Evolutionary conservation across 495 filamentous ascomycete genomes (phyloP), one percentile per base, ranked within the genome.

Genomic region (Copromyces sp.): DNA sequence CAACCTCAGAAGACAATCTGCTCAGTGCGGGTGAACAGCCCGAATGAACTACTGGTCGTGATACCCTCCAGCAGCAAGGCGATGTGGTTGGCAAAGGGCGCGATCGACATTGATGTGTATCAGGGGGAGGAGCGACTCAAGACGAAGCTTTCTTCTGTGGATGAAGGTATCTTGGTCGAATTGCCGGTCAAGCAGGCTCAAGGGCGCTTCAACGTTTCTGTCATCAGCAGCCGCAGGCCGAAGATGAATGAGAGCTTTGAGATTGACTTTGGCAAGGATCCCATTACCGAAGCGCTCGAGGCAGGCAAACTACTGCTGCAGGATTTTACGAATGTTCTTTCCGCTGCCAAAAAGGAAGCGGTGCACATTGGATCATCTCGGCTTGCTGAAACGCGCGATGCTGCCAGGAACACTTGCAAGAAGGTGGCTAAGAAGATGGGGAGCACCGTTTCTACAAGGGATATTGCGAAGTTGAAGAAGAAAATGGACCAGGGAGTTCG

Each of bases 171-270:
- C 69, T 37, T 84, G 35, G 80, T 85, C n/a, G 80, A 82, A 69
- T 76, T 86, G 41, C 72, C 73, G 24, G 69, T 75, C 11, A 81
- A 79, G 38, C 82, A 85, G 35, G 83, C 83, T 17, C 72, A 85
- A 37, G 84, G 82, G 39, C 74, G 80, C 37, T 65, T 86, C 29
- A 82, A 81, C 65, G 79, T 86, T 24, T 79, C 81, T 1, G 82
- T 86, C 44, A 79, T 81, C 61, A 85, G 83, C 3, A 83, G 77
- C 24, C 79, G 79, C 69, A 81, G 77, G 44, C 84, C 84, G 24
- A 83, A 79, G 74, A 79, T 85, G 69, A 83, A 85, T 71, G 82
- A 86, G 76, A 83, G 83, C 0, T 84, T 83, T 69, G 77, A 79
- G 35, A 74, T 86, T 8, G 77, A 85, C 71, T 83, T 86, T 69